A percentile compares a stretch with the other conserved stretches of the same genome.
phyloP scores from a whole-genome alignment of 148 eudicot genomes.

The Camellia lanceoleosa region DNA sequence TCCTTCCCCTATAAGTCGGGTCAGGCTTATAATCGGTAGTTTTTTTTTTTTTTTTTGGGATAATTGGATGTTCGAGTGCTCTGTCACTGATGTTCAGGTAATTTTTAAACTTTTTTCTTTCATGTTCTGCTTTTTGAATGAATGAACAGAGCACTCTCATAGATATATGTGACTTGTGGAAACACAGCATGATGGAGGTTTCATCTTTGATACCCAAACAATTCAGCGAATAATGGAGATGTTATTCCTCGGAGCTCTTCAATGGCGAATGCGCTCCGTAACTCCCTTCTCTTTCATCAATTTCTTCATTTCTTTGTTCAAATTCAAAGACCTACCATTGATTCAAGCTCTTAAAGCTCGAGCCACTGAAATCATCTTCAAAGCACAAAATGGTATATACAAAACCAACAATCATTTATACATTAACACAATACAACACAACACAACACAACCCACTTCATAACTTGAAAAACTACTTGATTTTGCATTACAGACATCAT shows the following conservation, averaged over 20 bases:
- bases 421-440: no score
- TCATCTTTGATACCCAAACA: conserved; percentile 34
- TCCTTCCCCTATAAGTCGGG: no score
- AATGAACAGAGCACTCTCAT: no score
- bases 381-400: conserved; percentile 42
- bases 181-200: conserved; percentile 36
- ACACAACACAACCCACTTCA: not conserved
- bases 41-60: no score
- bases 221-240: conserved; percentile 53
- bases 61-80: no score
- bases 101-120: no score
- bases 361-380: conserved; percentile 51
- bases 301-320: conserved; percentile 44
- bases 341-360: conserved; percentile 34
- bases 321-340: conserved; percentile 33
- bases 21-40: no score
- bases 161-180: no score
- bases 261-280: conserved; percentile 61
- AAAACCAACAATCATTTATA: not conserved
- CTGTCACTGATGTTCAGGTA: no score
- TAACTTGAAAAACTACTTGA: not conserved
- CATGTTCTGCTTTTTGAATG: no score
- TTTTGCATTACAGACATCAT: conserved; percentile 27
- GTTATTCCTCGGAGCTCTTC: conserved; percentile 45
- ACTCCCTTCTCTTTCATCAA: conserved; percentile 49